These are phyloP conservation scores for Serpula lacrymans DNA, from an alignment of 768 basidiomycete species.

Conservation along the genomic window DNA sequence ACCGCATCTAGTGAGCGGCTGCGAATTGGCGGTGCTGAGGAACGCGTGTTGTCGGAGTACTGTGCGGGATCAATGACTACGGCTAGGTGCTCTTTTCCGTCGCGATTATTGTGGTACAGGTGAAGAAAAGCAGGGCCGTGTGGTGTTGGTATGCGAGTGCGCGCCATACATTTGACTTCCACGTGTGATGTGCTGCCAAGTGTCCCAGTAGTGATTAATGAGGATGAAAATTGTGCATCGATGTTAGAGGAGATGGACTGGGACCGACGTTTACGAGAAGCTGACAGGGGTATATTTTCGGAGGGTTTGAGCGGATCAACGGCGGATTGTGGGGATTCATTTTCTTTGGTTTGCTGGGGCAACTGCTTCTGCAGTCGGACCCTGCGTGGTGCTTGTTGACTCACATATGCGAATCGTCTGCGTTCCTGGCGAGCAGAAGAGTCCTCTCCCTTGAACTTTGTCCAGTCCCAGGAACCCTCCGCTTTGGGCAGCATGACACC, in stretches of 20 bases:
- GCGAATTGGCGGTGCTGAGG: conserved; percentile 60
- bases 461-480: conserved; percentile 57
- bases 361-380: conserved; percentile 42
- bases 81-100: conserved; percentile 93
- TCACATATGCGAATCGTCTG: conserved; percentile 58
- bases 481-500: conserved; percentile 40
- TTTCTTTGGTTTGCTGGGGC: conserved; percentile 48
- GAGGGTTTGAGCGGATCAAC: conserved; percentile 36
- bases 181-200: conserved; percentile 20
- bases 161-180: conserved; percentile 91
- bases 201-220: conserved; percentile 2
- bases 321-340: conserved; percentile 37
- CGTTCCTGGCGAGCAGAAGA: conserved; percentile 33
- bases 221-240: conserved; percentile 20
- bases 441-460: conserved; percentile 49
- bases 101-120: conserved; percentile 90
- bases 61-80: conserved; percentile 93
- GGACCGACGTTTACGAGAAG: conserved; percentile 37
- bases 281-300: conserved; percentile 32
- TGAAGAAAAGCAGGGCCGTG: conserved; percentile 93
- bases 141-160: conserved; percentile 95
- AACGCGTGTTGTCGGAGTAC: conserved; percentile 44
- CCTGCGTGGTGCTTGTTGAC: conserved; percentile 72
- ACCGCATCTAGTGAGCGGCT: conserved; percentile 76
- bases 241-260: conserved; percentile 27